phyloP scores from a whole-genome alignment of 169 alveolate species.

The Plasmodium vivax region DNA sequence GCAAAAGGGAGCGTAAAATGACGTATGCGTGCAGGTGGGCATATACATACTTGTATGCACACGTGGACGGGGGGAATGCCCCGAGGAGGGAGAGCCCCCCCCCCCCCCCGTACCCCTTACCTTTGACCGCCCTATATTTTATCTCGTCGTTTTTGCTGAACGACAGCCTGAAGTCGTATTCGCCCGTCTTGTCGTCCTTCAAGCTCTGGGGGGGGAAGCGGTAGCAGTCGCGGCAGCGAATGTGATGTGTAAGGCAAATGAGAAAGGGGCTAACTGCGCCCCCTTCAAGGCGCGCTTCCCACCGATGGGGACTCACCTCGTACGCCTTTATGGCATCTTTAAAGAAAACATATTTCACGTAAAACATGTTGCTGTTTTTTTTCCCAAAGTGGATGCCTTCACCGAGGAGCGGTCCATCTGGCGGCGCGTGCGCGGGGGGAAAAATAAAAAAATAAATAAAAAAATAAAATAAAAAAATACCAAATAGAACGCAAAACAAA shows the following conservation, averaged over 20 bases:
- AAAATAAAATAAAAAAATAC: too few relatives aligned
- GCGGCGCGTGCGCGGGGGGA: neutral
- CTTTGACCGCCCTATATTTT: constrained; percentile 59
- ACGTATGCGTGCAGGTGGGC: neutral
- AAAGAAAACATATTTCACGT: constrained; percentile 32
- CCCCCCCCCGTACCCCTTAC: neutral
- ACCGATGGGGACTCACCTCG: constrained; percentile 13
- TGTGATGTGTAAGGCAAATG: neutral
- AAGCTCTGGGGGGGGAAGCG: neutral
- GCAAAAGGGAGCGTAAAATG: neutral
- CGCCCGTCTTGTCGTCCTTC: constrained; percentile 10
- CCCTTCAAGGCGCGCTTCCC: neutral
- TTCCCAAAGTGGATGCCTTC: constrained; percentile 63
- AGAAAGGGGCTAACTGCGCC: neutral
- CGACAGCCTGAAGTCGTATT: constrained; percentile 18
- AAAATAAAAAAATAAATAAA: neutral
- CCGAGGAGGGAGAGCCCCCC: neutral
- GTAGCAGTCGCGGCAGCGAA: neutral
- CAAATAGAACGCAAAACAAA: neutral
- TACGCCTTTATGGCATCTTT: constrained; percentile 68
- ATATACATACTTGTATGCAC: neutral
- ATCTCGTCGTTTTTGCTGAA: constrained; percentile 57
- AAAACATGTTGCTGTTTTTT: constrained; percentile 45
- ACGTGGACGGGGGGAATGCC: neutral
- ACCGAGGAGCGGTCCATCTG: constrained; percentile 63